A percentile compares a stretch with the other conserved stretches of the same genome.
These are phyloP conservation scores for Fusarium citri DNA, from an alignment of 2,329 filamentous ascomycete species.

Conservation along the genomic window DNA sequence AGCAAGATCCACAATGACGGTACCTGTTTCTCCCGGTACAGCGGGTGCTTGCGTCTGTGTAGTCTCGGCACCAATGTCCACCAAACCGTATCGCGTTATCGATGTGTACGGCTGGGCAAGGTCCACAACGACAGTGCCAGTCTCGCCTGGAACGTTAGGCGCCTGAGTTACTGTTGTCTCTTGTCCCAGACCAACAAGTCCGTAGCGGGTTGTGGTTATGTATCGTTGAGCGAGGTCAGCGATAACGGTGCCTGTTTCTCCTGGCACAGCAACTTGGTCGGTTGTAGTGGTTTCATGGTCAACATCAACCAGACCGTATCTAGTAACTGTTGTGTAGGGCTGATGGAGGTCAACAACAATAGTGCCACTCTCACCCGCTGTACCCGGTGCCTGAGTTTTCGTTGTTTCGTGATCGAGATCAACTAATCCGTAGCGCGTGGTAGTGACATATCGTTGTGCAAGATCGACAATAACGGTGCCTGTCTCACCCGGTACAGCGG, in stretches of 20 bases:
- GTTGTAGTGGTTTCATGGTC: neutral
- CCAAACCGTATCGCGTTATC: neutral
- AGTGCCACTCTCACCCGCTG: neutral
- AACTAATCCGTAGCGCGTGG: neutral
- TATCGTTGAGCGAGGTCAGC: slow-evolving; percentile 5
- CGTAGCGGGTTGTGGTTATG: neutral
- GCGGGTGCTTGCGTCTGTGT: neutral
- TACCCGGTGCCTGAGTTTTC: neutral
- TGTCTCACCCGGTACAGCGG: neutral
- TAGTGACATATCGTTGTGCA: neutral
- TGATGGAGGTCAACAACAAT: neutral
- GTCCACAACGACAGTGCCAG: neutral
- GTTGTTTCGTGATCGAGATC: neutral
- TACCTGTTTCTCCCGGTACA: neutral
- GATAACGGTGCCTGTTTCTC: neutral
- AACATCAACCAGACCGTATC: neutral
- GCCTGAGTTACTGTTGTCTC: neutral
- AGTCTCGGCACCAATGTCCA: neutral
- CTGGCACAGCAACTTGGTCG: neutral
- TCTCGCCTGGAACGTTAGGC: neutral
- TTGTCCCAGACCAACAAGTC: neutral
- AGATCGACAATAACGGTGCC: neutral
- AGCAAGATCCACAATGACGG: neutral
- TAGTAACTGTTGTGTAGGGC: neutral
- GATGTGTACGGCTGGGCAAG: neutral